phyloP scores from a whole-genome alignment of 2,329 filamentous ascomycete species.

The Knufia petricola region DNA sequence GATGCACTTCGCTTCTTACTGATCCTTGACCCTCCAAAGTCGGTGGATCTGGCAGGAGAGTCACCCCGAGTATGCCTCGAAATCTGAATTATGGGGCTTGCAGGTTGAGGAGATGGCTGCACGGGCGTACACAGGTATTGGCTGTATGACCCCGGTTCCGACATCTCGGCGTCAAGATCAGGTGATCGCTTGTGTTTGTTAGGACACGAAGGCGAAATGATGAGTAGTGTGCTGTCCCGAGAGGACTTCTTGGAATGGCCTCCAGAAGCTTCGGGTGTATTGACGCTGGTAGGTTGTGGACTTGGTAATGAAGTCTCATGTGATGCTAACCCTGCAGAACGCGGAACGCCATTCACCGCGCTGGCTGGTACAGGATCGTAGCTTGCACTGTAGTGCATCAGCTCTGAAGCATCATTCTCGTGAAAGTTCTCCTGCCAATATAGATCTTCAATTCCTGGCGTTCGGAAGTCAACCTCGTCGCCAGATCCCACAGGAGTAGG shows the following conservation, averaged over 20 bases:
- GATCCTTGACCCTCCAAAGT: constrained; percentile 17
- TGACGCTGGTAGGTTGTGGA: constrained; percentile 6
- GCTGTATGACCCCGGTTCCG: constrained; percentile 11
- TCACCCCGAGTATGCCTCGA: constrained; percentile 35
- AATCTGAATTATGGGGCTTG: constrained; percentile 38
- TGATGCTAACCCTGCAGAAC: neutral
- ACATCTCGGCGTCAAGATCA: neutral
- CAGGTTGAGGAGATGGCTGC: constrained; percentile 15
- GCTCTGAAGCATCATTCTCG: constrained; percentile 8
- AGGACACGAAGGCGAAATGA: neutral
- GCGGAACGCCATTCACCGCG: neutral
- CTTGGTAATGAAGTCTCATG: constrained; percentile 7
- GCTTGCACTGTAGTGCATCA: constrained; percentile 13
- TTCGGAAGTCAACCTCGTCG: constrained; percentile 4
- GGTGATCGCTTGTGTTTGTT: neutral
- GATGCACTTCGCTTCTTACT: constrained; percentile 24
- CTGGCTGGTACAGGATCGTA: neutral
- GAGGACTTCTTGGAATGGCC: neutral
- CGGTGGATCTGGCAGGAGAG: constrained; percentile 30
- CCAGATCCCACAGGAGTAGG: neutral
- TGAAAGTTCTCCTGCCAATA: constrained; percentile 6
- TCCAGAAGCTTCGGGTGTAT: constrained; percentile 4
- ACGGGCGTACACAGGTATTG: constrained; percentile 13
- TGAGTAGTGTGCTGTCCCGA: neutral
- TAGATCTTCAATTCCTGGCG: constrained; percentile 6